Evolutionary conservation across 2,329 filamentous ascomycete species (phyloP).

Genomic region (Ascosphaera pollenicola): DNA sequence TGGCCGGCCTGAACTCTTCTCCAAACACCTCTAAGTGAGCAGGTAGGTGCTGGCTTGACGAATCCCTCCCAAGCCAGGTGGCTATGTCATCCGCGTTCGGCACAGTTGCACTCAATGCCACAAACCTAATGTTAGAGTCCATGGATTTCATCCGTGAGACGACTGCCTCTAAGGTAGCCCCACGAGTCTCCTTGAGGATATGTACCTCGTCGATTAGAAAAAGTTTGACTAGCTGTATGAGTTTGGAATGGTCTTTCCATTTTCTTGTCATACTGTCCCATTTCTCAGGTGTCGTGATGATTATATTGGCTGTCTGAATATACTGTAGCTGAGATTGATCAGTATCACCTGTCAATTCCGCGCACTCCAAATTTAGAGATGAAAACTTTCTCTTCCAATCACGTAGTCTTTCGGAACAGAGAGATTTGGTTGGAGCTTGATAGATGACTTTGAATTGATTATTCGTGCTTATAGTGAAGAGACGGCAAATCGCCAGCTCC

Average conservation of each 20-base stretch:
- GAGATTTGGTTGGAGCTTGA: conserved; percentile 62
- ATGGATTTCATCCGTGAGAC: conserved; percentile 75
- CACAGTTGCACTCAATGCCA: conserved; percentile 65
- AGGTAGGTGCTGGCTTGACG: conserved; percentile 35
- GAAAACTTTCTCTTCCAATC: conserved; percentile 63
- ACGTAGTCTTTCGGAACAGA: conserved; percentile 53
- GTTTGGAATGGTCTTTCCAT: conserved; percentile 57
- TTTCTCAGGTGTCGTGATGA: conserved; percentile 75
- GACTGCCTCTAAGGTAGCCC: conserved; percentile 61
- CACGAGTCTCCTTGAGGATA: conserved; percentile 57
- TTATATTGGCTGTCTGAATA: conserved; percentile 56
- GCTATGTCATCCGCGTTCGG: conserved; percentile 67
- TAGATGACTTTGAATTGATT: conserved; percentile 63
- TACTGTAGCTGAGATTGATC: conserved; percentile 41
- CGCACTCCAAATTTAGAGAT: conserved; percentile 42
- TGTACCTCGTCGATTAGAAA: conserved; percentile 80
- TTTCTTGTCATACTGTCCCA: conserved; percentile 80
- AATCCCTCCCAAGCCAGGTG: conserved; percentile 50
- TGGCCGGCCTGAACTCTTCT: conserved; percentile 61
- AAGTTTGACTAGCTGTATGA: conserved; percentile 54
- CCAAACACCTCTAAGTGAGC: conserved; percentile 50
- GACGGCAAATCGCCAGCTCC: conserved; percentile 59
- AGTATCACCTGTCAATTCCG: conserved; percentile 66
- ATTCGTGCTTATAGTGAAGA: conserved; percentile 33
- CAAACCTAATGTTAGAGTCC: conserved; percentile 50